Conservation (phyloP, 1,139 yeast species). For the Eremothecium cymbalariae region DNA sequence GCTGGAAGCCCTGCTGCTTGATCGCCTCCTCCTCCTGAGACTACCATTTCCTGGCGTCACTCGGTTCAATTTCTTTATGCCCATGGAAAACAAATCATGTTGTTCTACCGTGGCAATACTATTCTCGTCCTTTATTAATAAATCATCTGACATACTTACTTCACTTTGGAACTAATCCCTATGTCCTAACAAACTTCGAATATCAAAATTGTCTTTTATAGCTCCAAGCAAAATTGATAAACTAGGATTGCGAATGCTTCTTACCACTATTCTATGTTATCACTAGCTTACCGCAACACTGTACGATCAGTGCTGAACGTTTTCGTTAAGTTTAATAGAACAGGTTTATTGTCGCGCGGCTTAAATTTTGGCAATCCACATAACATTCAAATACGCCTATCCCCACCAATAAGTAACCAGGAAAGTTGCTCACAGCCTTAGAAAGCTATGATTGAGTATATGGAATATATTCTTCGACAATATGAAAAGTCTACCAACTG, state of each 20-base stretch:
- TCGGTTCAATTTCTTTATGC: background rate
- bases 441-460: constrained; percentile 58
- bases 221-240: no score
- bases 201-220: no score
- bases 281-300: no score
- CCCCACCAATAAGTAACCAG: background rate
- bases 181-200: no score
- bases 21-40: constrained; percentile 18
- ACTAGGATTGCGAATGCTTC: no score
- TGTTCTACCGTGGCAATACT: background rate
- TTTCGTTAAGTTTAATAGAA: no score
- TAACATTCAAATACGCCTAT: background rate
- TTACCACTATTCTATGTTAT: no score
- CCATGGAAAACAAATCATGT: background rate
- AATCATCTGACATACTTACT: background rate
- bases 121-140: background rate
- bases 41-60: constrained; percentile 2
- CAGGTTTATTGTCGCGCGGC: constrained; percentile 1
- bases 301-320: no score
- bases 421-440: background rate
- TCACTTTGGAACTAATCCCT: no score
- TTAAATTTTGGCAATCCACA: background rate
- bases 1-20: constrained; percentile 29
- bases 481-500: constrained; percentile 64
- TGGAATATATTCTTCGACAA: constrained; percentile 74